phyloP scores from a whole-genome alignment of 177 flowering plant genomes.

The Vitis hybrid region DNA sequence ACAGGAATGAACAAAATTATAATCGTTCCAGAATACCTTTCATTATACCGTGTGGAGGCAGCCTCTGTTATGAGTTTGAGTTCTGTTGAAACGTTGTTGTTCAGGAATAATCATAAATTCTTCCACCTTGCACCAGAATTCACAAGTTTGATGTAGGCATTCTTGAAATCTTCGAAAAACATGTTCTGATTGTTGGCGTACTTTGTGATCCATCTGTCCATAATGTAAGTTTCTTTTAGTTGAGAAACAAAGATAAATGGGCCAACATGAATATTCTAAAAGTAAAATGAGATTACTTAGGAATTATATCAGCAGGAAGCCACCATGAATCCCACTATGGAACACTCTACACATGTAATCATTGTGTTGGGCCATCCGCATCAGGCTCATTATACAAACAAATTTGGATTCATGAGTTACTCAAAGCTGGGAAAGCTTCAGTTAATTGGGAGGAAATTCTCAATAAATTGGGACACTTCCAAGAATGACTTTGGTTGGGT shows the following conservation, averaged over 20 bases:
- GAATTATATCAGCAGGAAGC: neutral
- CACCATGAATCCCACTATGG: neutral
- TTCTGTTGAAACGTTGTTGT: too few species aligned
- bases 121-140: slow-evolving; percentile 85
- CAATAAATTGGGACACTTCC: neutral
- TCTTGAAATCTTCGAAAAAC: slow-evolving; percentile 80
- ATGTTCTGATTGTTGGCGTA: slow-evolving; percentile 65
- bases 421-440: neutral
- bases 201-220: slow-evolving; percentile 72
- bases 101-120: slow-evolving; percentile 15
- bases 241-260: neutral
- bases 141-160: slow-evolving; percentile 72
- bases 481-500: neutral
- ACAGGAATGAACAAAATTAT: too few species aligned
- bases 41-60: too few species aligned
- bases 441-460: neutral
- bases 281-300: neutral
- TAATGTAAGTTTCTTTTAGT: neutral
- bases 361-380: neutral
- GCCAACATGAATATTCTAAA: neutral
- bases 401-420: neutral
- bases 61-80: too few species aligned
- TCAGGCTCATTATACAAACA: neutral
- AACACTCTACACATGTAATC: neutral
- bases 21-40: too few species aligned